phyloP scores from a whole-genome alignment of 1,284 basidiomycete genomes.

The Ceratobasidium sp. region DNA sequence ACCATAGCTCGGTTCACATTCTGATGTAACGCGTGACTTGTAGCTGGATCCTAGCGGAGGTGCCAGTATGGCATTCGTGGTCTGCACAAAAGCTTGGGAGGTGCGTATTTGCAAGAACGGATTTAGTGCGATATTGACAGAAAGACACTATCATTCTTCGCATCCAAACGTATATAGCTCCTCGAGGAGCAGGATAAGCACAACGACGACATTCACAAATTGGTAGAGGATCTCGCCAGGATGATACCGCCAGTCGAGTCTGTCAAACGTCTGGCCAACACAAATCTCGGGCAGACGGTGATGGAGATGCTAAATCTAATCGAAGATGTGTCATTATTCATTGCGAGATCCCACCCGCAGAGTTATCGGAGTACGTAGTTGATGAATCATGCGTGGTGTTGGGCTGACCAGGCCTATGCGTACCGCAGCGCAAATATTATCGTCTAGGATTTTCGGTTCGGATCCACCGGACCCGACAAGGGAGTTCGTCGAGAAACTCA shows the following conservation, averaged over 20 bases:
- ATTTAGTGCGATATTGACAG: not conserved
- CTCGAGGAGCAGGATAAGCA: not conserved
- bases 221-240: not conserved
- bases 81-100: slow-evolving; percentile 25
- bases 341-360: not conserved
- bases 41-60: slow-evolving; percentile 1
- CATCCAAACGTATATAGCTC: not conserved
- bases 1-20: not conserved
- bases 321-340: not conserved
- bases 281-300: not conserved
- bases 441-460: not conserved
- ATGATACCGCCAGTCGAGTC: not conserved
- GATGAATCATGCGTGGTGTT: no score
- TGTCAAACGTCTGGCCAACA: not conserved
- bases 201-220: not conserved
- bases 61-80: not conserved
- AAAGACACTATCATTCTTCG: not conserved
- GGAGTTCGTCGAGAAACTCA: not conserved
- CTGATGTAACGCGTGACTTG: not conserved
- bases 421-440: not conserved
- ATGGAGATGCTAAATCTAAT: not conserved
- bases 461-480: not conserved
- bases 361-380: not conserved
- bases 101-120: not conserved
- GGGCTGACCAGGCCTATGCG: not conserved